Conservation (phyloP, 768 basidiomycete species). For the Suillus paluster region DNA sequence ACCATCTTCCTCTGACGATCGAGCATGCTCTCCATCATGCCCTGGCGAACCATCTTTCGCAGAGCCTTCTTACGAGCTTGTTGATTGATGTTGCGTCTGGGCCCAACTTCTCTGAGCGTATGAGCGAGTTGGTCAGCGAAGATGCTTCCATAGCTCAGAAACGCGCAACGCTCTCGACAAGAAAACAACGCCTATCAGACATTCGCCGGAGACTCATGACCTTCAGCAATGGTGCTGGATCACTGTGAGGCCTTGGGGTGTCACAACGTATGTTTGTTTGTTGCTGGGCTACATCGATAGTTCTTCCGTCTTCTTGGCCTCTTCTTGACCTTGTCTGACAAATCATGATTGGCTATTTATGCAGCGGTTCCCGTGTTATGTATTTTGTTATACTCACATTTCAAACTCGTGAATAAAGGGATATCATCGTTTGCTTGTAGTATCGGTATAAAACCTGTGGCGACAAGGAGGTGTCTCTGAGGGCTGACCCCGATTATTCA, state of each 20-base stretch:
- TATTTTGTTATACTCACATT: background rate
- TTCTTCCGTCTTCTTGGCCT: background rate
- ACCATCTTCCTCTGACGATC: slow-evolving; percentile 54
- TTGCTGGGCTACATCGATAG: background rate
- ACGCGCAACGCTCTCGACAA: slow-evolving; percentile 39
- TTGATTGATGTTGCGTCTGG: slow-evolving; percentile 23
- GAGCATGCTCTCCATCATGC: slow-evolving; percentile 49
- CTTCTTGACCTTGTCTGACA: background rate
- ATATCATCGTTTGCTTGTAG: background rate
- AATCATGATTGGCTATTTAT: too few relatives aligned
- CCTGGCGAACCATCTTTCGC: slow-evolving; percentile 40
- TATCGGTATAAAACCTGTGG: background rate
- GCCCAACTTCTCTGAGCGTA: slow-evolving; percentile 20
- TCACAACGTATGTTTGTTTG: background rate
- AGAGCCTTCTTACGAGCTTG: slow-evolving; percentile 40
- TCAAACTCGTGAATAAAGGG: background rate
- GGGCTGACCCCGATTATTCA: background rate
- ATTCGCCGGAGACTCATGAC: slow-evolving; percentile 41
- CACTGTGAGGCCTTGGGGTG: background rate
- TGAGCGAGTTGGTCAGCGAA: slow-evolving; percentile 53
- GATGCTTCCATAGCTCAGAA: slow-evolving; percentile 42
- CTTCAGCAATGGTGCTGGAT: slow-evolving; percentile 18
- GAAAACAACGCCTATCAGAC: slow-evolving; percentile 41
- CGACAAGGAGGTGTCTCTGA: background rate
- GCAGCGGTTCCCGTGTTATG: background rate